Base-by-base conservation (phyloP, 345 rosid genomes). In the Moricandia moricandioides region DNA sequence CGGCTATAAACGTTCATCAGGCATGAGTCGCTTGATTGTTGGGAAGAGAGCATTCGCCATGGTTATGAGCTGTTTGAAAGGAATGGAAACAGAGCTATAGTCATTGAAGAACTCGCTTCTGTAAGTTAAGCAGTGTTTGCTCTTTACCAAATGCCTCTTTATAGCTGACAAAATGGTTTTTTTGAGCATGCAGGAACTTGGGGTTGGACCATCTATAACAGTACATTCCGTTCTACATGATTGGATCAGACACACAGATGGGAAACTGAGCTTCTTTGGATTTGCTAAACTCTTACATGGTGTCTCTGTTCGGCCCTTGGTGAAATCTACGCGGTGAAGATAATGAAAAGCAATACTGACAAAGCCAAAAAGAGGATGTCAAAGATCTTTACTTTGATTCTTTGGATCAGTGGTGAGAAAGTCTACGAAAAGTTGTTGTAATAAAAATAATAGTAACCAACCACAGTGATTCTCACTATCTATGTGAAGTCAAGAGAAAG, bases 61-160 rank as follows among this genome's bases (percentile, higher is more conserved):
- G 99, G 97, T 4, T 95, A 88, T 47, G 98, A 95, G 70, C 76
- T 87, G 18, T 92, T 92, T 27, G 98, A 92, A 49, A 87, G 84
- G 80, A 88, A 90, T 31, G 98, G 97, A 69, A 95, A 95, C 82
- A 79, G 93, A 70, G 85, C 90, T 34, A 89, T 90, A 24, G 77
- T 95, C 58, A 95, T 95, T 45, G 89, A 95, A 67, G 99, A 95
- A 78, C 96, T 95, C 18, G 97, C 97, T 54, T 90, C 97, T 0
- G 99, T 92, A 83, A 85, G 91, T n/a, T 47, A 47, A n/a, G 52
- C 51, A 45, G 51, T 45, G 51, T 45, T 45, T 45, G 17, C 52
- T 47, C 52, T 47, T 47, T 47, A 16, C 16, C 16, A 43, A 43
- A n/a, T 40, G 3, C 55, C 29, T 14, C 8, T 14, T 21, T 31